Evolutionary conservation across 1,284 basidiomycete species (phyloP), one percentile per base, ranked within the genome.

Genomic region (Austropuccinia psidii): DNA sequence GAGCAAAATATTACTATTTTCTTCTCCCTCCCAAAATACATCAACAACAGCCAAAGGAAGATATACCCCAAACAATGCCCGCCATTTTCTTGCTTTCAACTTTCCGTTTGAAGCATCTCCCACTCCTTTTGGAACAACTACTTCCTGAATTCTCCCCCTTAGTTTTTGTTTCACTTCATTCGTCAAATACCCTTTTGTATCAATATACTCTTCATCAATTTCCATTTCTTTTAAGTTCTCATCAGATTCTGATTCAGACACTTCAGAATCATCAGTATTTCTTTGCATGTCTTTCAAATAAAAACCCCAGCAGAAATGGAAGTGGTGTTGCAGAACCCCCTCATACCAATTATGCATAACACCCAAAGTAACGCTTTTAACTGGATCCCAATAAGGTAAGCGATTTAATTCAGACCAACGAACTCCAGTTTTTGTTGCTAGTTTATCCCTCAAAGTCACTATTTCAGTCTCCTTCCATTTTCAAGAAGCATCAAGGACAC

Each of bases 311-410:
- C 37, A 35, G 29, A 27, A 55, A 24, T 33, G 27, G 24, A 69
- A 58, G 19, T 69, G 66, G 31, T 69, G 66, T 17, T 57, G 39
- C 11, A 69, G n/a, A 0, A 69, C 66, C 2, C 66, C 66, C 27
- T 69, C 54, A 29, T 41, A 69, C 66, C 66, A 69, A 21, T 66
- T 66, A 41, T 66, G 64, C 35, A 66, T 50, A 5, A 66, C 49
- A 27, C 66, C 66, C n/a, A 58, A 24, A 2, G 29, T 37, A 35
- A 60, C 43, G 29, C 24, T 69, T 4, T 47, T 69, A 0, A 69
- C 55, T n/a, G 67, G 67, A 58, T 69, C 67, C 67, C 67, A 69
- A 55, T 69, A 69, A 21, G 55, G 52, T 1, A 69, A 31, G 19
- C 21, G 19, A 69, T 69, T 58, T 11, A 69, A 43, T 35, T 69